A percentile compares a stretch with the other conserved stretches of the same genome.
Evolutionary conservation across 1,284 basidiomycete species (phyloP).

Genomic region (Puccinia polysora): DNA sequence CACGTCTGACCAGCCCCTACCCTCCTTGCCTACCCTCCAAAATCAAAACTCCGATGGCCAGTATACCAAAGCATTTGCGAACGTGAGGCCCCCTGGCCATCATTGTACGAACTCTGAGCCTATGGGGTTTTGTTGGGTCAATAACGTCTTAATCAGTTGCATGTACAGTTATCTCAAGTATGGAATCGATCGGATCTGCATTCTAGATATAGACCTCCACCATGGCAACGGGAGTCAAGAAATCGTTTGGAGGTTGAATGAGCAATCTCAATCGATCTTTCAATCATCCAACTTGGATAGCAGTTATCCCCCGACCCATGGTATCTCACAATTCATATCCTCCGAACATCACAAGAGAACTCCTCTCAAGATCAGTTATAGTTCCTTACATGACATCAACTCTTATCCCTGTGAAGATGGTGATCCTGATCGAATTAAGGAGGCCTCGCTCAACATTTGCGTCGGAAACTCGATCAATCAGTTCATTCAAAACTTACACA

Average conservation of each 20-base stretch:
- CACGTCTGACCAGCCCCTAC: neutral
- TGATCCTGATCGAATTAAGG: constrained; percentile 49
- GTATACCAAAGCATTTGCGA: constrained; percentile 49
- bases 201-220: constrained; percentile 53
- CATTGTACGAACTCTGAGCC: constrained; percentile 51
- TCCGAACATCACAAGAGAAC: neutral
- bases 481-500: constrained; percentile 53
- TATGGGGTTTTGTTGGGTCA: constrained; percentile 53
- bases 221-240: constrained; percentile 52
- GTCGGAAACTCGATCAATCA: constrained; percentile 48
- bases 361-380: constrained; percentile 50
- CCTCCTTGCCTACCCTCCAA: neutral
- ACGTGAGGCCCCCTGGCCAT: constrained; percentile 52
- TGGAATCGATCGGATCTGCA: constrained; percentile 50
- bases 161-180: constrained; percentile 50
- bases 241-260: constrained; percentile 52
- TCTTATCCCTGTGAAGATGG: constrained; percentile 53
- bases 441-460: constrained; percentile 50
- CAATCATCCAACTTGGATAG: neutral
- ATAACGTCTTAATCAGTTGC: constrained; percentile 52
- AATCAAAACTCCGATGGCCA: neutral
- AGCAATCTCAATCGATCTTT: neutral
- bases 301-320: too few species aligned
- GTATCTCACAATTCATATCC: too few species aligned
- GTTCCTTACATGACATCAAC: constrained; percentile 53